Evolutionary conservation across 345 rosid genomes (phyloP), one percentile per base, ranked within the genome.

Genomic region (Camelina hispida): DNA sequence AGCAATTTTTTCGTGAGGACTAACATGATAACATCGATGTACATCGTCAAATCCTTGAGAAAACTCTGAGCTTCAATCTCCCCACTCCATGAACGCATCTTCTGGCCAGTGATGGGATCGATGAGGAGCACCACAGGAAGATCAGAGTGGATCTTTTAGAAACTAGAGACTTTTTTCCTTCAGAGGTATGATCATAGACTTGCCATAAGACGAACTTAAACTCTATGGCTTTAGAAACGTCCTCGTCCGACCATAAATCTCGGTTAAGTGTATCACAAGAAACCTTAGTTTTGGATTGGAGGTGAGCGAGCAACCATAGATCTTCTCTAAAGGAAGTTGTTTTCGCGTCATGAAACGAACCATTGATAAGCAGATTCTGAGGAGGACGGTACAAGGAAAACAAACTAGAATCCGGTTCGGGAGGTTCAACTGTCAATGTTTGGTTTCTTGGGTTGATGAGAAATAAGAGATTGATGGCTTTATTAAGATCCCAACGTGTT

Each of bases 241-340:
- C 86, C 55, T 90, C 87, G 78, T 91, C 85, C 51, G 89, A 89
- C 98, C 98, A 91, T 47, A 96, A 85, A 74, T 88, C 96, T 64
- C 96, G 81, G 75, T 94, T 94, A 60, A 94, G 95, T 83, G 81
- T 84, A 65, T 91, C 91, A 54, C 89, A 94, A 79, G 88, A 84
- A 73, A 93, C 84, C 74, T 93, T 93, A 68, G 81, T 85, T 4
- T 81, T 84, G n/a, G 95, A 89, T 68, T 91, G 93, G 82, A 91
- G 74, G 75, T 91, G 90, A 38, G 88, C 87, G 22, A 91, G 75
- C 17, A 91, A 88, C 97, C 96, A 94, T 78, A 84, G 83, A 77
- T 85, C 86, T 79, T 94, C 77, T 55, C 71, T 73, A 56, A 86
- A 83, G 48, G 89, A 92, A 61, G 79, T 79, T 37, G 71, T 78